Base-by-base conservation (phyloP, 1,284 basidiomycete species). In the Rhodotorula sp. region DNA sequence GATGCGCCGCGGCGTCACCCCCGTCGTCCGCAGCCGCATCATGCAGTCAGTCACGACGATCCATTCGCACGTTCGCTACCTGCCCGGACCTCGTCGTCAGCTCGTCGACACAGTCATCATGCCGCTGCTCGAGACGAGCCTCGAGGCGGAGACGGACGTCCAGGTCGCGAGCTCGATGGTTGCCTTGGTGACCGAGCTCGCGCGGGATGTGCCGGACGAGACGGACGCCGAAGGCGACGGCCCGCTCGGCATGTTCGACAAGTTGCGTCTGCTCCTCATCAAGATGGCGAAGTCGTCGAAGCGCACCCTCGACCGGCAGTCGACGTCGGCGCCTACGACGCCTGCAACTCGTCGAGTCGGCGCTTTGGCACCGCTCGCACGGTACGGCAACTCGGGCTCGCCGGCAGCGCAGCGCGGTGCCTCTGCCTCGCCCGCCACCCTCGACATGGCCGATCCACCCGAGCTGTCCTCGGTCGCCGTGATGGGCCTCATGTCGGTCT, bases 401-500 rank as follows among this genome's bases (percentile, higher is more conserved):
- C 60, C 66, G 20, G 15, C 31, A 18, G 57, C 65, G 54, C 54
- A 30, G 9, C 63, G 46, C 40, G 24, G 37, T 26, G 65, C 24
- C 11, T 37, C 64, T 28, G 51, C 26, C 4, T 20, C 28, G 4
- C 51, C 51, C 20, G 51, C 60, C 55, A 28, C 52, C 24, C 30
- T 46, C 54, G 54, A 61, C 64, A 20, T 28, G 31, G 6, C 24
- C 46, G 73, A 74, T n/a, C 52, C 62, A 15, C 57, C 59, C 58
- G 73, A 75, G 50, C 64, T 70, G 7, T 50, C 65, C 8, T 54
- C 65, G 2, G 37, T 75, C 59, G 71, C 89, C 7, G 84, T 87
- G 40, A 83, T 85, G 16, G 86, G 87, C 0, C 82, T 92, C 9
- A 82, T 89, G 40, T 82, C 84, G 22, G 83, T 88, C 56, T 91